Conservation (phyloP, 139 green algal species). For the Closterium sp. region DNA sequence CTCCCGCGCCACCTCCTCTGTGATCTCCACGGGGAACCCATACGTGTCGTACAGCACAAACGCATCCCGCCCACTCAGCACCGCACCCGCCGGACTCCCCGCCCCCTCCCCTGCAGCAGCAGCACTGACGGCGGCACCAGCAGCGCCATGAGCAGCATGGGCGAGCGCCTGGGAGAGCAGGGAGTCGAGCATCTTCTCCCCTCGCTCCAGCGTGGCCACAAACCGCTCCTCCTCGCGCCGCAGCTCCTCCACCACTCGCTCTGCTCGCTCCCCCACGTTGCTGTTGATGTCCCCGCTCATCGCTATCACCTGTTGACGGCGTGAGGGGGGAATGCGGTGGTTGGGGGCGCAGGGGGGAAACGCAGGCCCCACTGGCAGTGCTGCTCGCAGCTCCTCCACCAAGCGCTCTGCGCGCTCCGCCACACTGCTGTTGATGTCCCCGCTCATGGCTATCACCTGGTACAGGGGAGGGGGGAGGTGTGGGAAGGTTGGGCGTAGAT, state of each 20-base stretch:
- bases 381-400: no score
- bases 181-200: slow-evolving; percentile 75
- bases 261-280: slow-evolving; percentile 58
- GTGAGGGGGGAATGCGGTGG: background rate
- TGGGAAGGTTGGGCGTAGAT: background rate
- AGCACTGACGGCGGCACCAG: background rate
- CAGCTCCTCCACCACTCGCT: slow-evolving; percentile 74
- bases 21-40: slow-evolving; percentile 87
- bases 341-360: no score
- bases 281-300: slow-evolving; percentile 73
- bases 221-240: slow-evolving; percentile 74
- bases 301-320: slow-evolving; percentile 73
- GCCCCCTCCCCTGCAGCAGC: slow-evolving; percentile 9
- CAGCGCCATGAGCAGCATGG: background rate
- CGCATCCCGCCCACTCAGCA: slow-evolving; percentile 67
- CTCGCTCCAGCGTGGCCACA: slow-evolving; percentile 68
- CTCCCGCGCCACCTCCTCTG: slow-evolving; percentile 58
- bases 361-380: no score
- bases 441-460: no score
- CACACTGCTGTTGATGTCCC: no score
- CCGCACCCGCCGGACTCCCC: background rate
- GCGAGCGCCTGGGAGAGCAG: slow-evolving; percentile 54
- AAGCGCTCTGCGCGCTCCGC: no score
- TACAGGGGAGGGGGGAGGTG: no score
- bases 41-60: slow-evolving; percentile 89